Conservation (phyloP, 176 grass and related monocot genomes). For the Oryza meyeriana region DNA sequence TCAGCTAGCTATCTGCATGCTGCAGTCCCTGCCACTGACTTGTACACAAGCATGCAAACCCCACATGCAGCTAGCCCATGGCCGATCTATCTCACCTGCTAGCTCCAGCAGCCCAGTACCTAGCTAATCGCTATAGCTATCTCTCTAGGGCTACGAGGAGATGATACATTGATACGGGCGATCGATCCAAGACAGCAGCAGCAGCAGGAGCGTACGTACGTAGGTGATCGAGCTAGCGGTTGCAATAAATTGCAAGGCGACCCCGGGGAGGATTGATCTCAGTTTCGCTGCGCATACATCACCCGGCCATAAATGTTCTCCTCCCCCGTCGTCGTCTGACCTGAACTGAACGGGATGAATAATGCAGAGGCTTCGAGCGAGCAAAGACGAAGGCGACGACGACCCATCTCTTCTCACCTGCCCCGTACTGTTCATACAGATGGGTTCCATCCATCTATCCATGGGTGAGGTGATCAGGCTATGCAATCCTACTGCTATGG, state of each 20-base stretch:
- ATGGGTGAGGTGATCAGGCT: too few species aligned
- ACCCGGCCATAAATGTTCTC: conserved; percentile 3
- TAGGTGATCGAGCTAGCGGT: neutral
- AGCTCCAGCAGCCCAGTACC: neutral
- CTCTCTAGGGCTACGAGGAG: neutral
- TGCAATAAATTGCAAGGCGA: neutral
- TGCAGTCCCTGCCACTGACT: neutral
- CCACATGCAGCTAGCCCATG: too few species aligned
- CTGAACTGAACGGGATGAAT: neutral
- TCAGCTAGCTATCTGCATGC: neutral
- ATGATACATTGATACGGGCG: neutral
- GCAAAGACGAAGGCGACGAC: neutral
- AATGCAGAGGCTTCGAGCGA: neutral
- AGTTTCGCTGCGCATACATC: neutral
- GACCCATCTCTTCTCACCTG: neutral
- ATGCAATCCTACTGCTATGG: too few species aligned
- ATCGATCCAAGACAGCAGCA: neutral
- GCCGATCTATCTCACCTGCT: neutral
- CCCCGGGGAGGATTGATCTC: neutral
- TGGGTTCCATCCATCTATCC: too few species aligned
- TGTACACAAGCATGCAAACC: too few species aligned
- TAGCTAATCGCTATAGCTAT: neutral
- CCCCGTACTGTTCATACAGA: neutral
- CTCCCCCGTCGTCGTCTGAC: neutral
- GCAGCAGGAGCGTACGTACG: neutral